Evolutionary conservation across 2,329 filamentous ascomycete genomes (phyloP), one percentile per base, ranked within the genome.

Genomic region (Fusarium sterilihyphosum): DNA sequence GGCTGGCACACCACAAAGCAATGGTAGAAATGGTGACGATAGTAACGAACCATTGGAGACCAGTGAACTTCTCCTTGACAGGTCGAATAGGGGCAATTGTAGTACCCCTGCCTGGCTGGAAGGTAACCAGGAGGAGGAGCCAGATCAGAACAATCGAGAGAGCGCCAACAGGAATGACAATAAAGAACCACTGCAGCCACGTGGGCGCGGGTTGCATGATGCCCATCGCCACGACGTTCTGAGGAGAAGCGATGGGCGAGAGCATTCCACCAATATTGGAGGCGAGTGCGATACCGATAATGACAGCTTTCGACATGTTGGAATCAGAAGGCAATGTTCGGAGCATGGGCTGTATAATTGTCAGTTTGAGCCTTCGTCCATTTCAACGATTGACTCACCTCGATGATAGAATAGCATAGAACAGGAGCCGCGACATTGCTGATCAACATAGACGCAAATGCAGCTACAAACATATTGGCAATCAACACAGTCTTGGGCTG

Each of bases 381-480:
- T 22, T 20, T n/a, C 35, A 1, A 16, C 4, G 9, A 18, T 24
- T 9, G 33, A 78, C 87, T 77, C 83, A 94, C 92, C 88, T 98
- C 95, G 69, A 99, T 97, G 79, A 99, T 98, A 26, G 95, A 97
- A 83, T 97, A 98, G 86, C 96, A 99, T 43, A 99, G 88, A 16
- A 99, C 96, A 0, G 96, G 96, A 4, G 97, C 96, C 3, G 96
- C 96, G 35, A 99, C 97, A 77, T 99, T 99, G 84, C 95, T 98
- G 80, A 99, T 98, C 88, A 97, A 94, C 96, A 99, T 99, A 78
- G 95, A 98, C 14, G 97, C 93, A 82, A 99, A 97, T 80, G 96
- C 97, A 63, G 96, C 95, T 47, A 99, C 96, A 78, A 98, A 95
- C 96, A 99, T 99, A 84, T 96, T 98, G 61, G 96, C 96, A n/a